Evolutionary conservation across 768 basidiomycete species (phyloP).

Genomic region (Trametes coccinea): DNA sequence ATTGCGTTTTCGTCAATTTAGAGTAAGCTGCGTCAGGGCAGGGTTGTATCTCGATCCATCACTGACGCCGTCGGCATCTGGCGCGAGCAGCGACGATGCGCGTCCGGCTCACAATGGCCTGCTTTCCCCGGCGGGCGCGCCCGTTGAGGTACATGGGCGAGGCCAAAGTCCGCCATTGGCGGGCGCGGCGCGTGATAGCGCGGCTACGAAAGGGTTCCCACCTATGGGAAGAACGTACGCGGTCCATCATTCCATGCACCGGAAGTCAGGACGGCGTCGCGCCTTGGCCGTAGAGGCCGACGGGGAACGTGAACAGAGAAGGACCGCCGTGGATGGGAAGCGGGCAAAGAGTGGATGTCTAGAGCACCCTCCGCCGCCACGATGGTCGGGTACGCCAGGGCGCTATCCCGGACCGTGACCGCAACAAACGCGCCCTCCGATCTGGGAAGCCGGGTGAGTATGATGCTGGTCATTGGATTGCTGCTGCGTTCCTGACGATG

Average conservation of each 20-base stretch:
- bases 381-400: conserved; percentile 14
- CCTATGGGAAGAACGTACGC: neutral
- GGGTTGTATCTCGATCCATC: neutral
- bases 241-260: conserved; percentile 3
- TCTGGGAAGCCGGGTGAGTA: neutral
- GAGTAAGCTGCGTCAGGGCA: conserved; percentile 7
- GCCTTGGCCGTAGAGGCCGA: neutral
- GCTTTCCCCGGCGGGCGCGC: neutral
- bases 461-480: neutral
- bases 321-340: neutral
- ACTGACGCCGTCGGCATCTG: neutral
- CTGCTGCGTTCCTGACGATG: neutral
- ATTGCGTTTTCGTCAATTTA: conserved; percentile 2
- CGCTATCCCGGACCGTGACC: neutral
- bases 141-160: conserved; percentile 4
- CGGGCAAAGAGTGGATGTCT: neutral
- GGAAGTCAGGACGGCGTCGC: neutral
- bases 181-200: neutral
- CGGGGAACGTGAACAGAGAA: neutral
- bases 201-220: conserved; percentile 1
- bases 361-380: conserved; percentile 9
- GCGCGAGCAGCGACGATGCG: neutral
- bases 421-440: neutral
- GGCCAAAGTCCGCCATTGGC: conserved; percentile 9
- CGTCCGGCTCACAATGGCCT: neutral